These are phyloP conservation scores for Pelargonium fulgidum DNA, from an alignment of 441 rosid genomes.

Conservation along the genomic window DNA sequence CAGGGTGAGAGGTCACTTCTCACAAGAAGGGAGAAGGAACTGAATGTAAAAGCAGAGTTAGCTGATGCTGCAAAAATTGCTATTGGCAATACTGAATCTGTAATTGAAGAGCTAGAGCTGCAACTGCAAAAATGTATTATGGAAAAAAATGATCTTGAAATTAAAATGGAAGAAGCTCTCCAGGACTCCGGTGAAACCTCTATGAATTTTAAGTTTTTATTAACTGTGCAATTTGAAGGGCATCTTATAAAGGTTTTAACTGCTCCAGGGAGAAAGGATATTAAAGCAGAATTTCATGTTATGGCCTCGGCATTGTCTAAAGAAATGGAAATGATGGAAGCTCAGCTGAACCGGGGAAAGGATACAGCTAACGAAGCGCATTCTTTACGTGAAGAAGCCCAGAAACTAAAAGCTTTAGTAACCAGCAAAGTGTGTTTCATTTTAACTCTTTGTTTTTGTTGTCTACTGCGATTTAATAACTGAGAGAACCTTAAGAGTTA, in stretches of 20 bases:
- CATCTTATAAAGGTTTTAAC: constrained; percentile 22
- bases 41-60: constrained; percentile 58
- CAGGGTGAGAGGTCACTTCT: constrained; percentile 77
- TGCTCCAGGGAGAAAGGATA: constrained; percentile 74
- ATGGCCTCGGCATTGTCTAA: constrained; percentile 90
- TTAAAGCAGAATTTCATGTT: constrained; percentile 72
- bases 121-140: constrained; percentile 63
- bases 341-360: constrained; percentile 87
- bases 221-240: constrained; percentile 15
- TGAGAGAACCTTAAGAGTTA: background rate
- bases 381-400: constrained; percentile 61
- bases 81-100: constrained; percentile 43
- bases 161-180: constrained; percentile 76
- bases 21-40: constrained; percentile 74
- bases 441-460: background rate
- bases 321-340: constrained; percentile 95
- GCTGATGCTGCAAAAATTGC: constrained; percentile 60
- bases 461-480: background rate
- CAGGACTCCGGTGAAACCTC: constrained; percentile 74
- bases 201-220: constrained; percentile 17
- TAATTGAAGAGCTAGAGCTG: constrained; percentile 65
- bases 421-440: constrained; percentile 49
- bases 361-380: constrained; percentile 72
- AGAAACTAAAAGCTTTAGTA: constrained; percentile 48
- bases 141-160: constrained; percentile 85